Percentiles rank a stretch among this genome's conserved stretches.
These are phyloP conservation scores for Stylonectria norvegica DNA, from an alignment of 2,329 filamentous ascomycete species.

Conservation along the genomic window DNA sequence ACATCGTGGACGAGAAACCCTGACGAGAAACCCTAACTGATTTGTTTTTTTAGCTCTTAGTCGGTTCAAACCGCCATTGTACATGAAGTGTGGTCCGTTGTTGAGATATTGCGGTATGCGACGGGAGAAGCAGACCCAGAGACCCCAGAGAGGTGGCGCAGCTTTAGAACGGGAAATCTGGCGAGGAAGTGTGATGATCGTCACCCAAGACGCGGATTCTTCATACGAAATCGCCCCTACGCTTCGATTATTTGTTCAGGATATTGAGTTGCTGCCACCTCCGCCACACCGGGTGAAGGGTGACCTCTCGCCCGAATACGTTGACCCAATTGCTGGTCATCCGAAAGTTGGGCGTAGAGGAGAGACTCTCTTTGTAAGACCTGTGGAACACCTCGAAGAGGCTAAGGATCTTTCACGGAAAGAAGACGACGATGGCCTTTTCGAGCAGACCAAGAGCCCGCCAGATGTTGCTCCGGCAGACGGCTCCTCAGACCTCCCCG, in stretches of 20 bases:
- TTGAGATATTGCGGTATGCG: constrained; percentile 85
- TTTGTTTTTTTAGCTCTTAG: constrained; percentile 48
- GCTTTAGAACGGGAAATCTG: constrained; percentile 69
- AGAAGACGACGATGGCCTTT: constrained; percentile 80
- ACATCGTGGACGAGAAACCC: too few species aligned
- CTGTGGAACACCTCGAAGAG: constrained; percentile 81
- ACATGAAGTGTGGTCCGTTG: constrained; percentile 85
- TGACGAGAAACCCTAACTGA: neutral
- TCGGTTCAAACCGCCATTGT: constrained; percentile 77
- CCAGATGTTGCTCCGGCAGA: constrained; percentile 43
- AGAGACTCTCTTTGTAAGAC: constrained; percentile 81
- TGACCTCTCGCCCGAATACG: constrained; percentile 73
- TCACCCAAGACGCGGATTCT: constrained; percentile 80
- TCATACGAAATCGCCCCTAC: constrained; percentile 77
- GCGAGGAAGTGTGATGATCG: constrained; percentile 94
- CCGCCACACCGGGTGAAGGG: constrained; percentile 66
- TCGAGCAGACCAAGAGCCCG: constrained; percentile 61
- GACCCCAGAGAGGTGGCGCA: constrained; percentile 24
- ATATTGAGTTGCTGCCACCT: constrained; percentile 75
- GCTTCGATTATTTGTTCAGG: constrained; percentile 81
- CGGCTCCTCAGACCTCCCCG: constrained; percentile 46
- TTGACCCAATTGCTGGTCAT: constrained; percentile 85
- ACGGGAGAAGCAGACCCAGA: constrained; percentile 49
- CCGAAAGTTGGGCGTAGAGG: constrained; percentile 82
- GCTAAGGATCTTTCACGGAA: constrained; percentile 72